Evolutionary conservation across 352 stramenopile species (phyloP), one percentile per base, ranked within the genome.

Genomic region (Phytophthora tubulina): DNA sequence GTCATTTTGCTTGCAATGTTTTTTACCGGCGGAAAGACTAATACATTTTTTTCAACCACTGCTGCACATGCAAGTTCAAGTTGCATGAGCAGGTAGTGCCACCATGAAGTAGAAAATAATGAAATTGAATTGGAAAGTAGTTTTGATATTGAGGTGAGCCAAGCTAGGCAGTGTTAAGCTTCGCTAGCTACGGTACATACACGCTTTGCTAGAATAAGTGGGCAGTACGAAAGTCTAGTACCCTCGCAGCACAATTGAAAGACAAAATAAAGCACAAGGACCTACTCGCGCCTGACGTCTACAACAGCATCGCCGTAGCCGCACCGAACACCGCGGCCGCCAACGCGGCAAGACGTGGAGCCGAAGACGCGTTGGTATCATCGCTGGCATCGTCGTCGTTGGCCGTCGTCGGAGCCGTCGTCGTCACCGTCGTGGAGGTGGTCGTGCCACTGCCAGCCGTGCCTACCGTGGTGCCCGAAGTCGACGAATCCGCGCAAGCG

Each of bases 321-420:
- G 53, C 51, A 60, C 44, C 64, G 17, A 77, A 36, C 36, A 39
- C 45, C 9, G 52, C 57, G 15, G 39, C 59, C 30, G 35, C 64
- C 14, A 75, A 14, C 17, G 44, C 50, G 70, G 64, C 53, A 42
- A 70, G 38, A 52, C 59, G 45, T 15, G 39, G 36, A 38, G 41
- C 39, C 6, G 64, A 64, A 50, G 70, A 60, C 30, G 38, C 70
- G 8, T 52, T 73, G 38, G 45, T 71, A 30, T 73, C 64, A 11
- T 77, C 59, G 17, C 70, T 77, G 13, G 45, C 48, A 41, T 73
- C 39, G 35, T 72, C 67, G 35, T 70, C 54, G n/a, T 65, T 72
- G 14, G 49, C 44, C 35, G 69, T 65, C 10, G 69, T 41, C 3
- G 69, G 69, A 1, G 67, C 60, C 30, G 60, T 63, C 21, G 67